Percentiles rank a stretch among this genome's conserved stretches.
Conservation (phyloP, 176 grass and related monocot genomes). For the Juncus effusus region DNA sequence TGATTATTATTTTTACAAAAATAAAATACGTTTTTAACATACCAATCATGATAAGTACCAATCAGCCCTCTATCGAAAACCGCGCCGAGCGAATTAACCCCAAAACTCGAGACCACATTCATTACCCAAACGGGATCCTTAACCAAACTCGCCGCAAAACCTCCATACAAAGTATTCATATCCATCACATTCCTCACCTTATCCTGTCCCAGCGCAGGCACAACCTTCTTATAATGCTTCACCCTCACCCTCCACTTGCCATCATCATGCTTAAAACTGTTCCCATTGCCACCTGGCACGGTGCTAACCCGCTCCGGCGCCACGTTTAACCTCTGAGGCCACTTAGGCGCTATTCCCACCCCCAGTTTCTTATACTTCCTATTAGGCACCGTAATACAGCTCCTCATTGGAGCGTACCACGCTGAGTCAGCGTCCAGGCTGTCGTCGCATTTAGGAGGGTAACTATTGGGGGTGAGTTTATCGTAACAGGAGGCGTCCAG, state of each 20-base stretch:
- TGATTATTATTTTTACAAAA: background rate
- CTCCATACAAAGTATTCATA: constrained; percentile 84
- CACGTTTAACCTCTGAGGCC: constrained; percentile 62
- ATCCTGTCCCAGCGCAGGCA: constrained; percentile 64
- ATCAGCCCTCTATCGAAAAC: constrained; percentile 90
- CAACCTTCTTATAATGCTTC: constrained; percentile 62
- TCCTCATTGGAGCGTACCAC: constrained; percentile 83
- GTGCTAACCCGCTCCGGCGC: constrained; percentile 55
- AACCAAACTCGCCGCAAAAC: constrained; percentile 48
- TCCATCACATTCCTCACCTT: constrained; percentile 86
- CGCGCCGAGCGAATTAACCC: constrained; percentile 58
- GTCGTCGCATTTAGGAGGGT: constrained; percentile 80
- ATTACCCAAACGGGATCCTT: constrained; percentile 93
- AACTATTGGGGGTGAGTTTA: constrained; percentile 52
- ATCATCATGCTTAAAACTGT: constrained; percentile 69
- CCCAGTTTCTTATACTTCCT: constrained; percentile 48
- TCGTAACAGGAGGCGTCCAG: constrained; percentile 59
- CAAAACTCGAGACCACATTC: constrained; percentile 91
- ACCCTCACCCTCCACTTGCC: constrained; percentile 58
- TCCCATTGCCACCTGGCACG: constrained; percentile 55
- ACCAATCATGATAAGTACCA: constrained; percentile 89
- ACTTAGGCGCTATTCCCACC: constrained; percentile 50
- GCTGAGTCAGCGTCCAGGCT: constrained; percentile 75
- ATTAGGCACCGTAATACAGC: constrained; percentile 61
- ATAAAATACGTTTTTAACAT: background rate